These are phyloP conservation scores for Backusella luteola DNA, from an alignment of 192 early-diverging fungal species.

Conservation along the genomic window DNA sequence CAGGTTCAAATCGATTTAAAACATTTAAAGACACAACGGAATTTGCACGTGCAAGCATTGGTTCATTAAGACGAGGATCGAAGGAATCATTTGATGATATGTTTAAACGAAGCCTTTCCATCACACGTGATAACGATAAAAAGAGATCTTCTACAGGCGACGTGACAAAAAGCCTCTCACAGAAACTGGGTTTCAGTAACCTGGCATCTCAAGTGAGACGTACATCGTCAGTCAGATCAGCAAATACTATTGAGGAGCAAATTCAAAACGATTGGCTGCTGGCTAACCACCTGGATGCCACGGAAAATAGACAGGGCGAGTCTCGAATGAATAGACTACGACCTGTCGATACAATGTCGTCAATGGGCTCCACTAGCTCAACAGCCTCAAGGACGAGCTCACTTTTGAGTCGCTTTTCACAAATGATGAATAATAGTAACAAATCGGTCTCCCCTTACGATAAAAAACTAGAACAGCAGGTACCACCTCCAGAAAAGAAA, in stretches of 20 bases:
- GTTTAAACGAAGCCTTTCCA: constrained; percentile 17
- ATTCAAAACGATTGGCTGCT: constrained; percentile 3
- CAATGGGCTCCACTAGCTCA: background rate
- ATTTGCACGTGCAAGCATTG: constrained; percentile 28
- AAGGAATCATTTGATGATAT: constrained; percentile 33
- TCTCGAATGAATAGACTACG: background rate
- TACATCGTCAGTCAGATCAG: background rate
- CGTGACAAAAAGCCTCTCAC: constrained; percentile 16
- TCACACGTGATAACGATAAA: constrained; percentile 1
- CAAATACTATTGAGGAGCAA: constrained; percentile 3
- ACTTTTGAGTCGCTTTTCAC: constrained; percentile 10
- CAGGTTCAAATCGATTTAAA: constrained; percentile 20
- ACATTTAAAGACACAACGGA: constrained; percentile 26
- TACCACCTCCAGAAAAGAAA: background rate
- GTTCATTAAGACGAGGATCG: constrained; percentile 25
- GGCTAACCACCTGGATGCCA: constrained; percentile 2
- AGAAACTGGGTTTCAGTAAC: constrained; percentile 18
- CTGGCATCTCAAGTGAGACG: constrained; percentile 8
- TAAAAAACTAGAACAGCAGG: background rate
- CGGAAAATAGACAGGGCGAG: background rate
- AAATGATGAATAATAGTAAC: constrained; percentile 3
- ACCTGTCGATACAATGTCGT: background rate
- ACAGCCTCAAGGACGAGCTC: background rate
- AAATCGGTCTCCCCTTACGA: constrained; percentile 1
- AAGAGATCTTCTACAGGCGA: constrained; percentile 19